Base-by-base conservation (phyloP, 495 filamentous ascomycete species). In the Beverwykella pulmonaria region DNA sequence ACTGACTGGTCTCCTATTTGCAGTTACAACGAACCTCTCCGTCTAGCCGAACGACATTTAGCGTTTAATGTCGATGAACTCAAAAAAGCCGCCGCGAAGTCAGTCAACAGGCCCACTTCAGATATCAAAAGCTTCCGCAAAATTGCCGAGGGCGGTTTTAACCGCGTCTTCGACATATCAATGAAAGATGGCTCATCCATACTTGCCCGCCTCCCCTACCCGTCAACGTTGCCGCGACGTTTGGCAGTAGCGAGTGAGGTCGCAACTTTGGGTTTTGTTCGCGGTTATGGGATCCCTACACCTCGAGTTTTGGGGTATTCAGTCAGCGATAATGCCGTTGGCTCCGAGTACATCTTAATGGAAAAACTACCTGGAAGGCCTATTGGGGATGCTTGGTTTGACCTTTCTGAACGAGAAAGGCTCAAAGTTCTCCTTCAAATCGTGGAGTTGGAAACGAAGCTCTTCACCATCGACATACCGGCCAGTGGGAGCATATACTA, bases 191-290 rank as follows among this genome's bases (percentile, higher is more conserved):
- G 63, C 44, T 52, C 44, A 30, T 50, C 47, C 27, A 46, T 66
- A 41, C 54, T 66, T 41, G 63, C 63, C 27, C 53, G 54, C 30
- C 63, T 66, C 22, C 63, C 54, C 41, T 66, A 66, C 55, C 63
- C 48, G 8, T 59, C 54, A 30, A 66, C 55, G n/a, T 48, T 57
- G 23, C 61, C 61, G 26, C 50, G 71, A 61, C 71, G 71, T 71
- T 76, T 77, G 61, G 74, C 75, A 41, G 79, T 75, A 19, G 79
- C 77, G 10, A 81, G 79, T 66, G 79, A 82, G 65, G 79, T 80
- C n/a, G 80, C 80, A 20, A 81, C 79, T 8, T 75, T 81, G 64
- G 60, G 69, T 47, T 75, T 78, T 78, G 72, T 79, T 52, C n/a
- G 25, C 68, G 46, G 77, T 22, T 71, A 78, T 30, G 69, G 73